These are phyloP conservation scores for Pichia sp. DNA, from an alignment of 1,139 yeast species.

Conservation along the genomic window DNA sequence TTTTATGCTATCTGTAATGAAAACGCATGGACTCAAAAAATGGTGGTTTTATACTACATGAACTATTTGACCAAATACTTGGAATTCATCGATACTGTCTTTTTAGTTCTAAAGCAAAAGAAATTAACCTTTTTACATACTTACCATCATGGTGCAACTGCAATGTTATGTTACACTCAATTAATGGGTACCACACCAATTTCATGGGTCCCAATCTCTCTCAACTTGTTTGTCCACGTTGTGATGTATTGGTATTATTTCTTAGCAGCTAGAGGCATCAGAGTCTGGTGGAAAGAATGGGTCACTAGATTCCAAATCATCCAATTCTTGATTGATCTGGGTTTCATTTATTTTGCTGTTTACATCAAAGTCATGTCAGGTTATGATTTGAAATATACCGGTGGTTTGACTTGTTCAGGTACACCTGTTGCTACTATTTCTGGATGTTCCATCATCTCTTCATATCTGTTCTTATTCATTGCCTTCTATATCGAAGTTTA, in stretches of 20 bases:
- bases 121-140: constrained; percentile 87
- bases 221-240: constrained; percentile 90
- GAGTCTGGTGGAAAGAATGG: constrained; percentile 99
- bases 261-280: constrained; percentile 85
- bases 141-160: constrained; percentile 98
- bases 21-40: constrained; percentile 76
- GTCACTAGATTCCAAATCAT: constrained; percentile 94
- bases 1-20: constrained; percentile 79
- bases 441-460: constrained; percentile 84
- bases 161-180: constrained; percentile 90
- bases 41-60: constrained; percentile 75
- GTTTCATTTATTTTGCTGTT: constrained; percentile 87
- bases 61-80: constrained; percentile 71
- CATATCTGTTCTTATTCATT: constrained; percentile 85
- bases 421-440: constrained; percentile 86
- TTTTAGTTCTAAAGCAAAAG: constrained; percentile 86
- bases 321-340: constrained; percentile 85
- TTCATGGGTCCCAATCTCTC: constrained; percentile 89
- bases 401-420: constrained; percentile 84
- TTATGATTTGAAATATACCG: constrained; percentile 55
- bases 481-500: constrained; percentile 89
- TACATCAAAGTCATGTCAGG: constrained; percentile 66
- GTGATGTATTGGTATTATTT: constrained; percentile 98
- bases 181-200: constrained; percentile 84
- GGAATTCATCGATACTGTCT: constrained; percentile 88